phyloP scores from a whole-genome alignment of 169 alveolate species.

The Plasmodium cynomolgi region DNA sequence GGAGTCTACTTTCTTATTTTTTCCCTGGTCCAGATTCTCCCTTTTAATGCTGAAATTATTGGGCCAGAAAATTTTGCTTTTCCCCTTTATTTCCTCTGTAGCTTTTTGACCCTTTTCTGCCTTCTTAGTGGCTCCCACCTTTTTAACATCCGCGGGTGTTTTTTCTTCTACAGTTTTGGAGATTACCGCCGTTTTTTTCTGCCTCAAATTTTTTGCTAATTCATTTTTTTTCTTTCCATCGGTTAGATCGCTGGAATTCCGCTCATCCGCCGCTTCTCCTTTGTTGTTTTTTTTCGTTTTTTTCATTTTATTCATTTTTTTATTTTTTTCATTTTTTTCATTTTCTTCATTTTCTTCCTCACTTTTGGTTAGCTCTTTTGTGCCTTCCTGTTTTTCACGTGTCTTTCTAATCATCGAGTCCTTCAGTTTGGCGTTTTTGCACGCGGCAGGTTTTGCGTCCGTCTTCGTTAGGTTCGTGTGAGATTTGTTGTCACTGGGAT shows the following conservation, averaged over 20 bases:
- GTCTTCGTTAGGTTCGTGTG: background rate
- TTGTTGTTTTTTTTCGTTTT: background rate
- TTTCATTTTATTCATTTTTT: constrained; percentile 4
- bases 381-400: background rate
- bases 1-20: background rate
- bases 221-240: constrained; percentile 26
- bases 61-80: background rate
- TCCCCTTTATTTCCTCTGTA: background rate
- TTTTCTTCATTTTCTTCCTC: constrained; percentile 4
- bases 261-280: background rate
- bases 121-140: background rate
- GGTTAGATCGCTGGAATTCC: background rate
- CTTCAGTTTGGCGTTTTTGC: background rate
- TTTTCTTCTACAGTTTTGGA: background rate
- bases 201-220: background rate
- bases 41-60: background rate
- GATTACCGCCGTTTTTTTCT: constrained; percentile 4
- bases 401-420: background rate
- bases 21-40: background rate
- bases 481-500: background rate
- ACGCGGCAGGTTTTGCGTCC: background rate
- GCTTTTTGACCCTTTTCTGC: background rate
- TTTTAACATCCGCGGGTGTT: background rate
- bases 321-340: constrained; percentile 10
- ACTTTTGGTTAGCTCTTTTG: background rate